phyloP scores from a whole-genome alignment of 768 basidiomycete species.

The Pisolithus albus region DNA sequence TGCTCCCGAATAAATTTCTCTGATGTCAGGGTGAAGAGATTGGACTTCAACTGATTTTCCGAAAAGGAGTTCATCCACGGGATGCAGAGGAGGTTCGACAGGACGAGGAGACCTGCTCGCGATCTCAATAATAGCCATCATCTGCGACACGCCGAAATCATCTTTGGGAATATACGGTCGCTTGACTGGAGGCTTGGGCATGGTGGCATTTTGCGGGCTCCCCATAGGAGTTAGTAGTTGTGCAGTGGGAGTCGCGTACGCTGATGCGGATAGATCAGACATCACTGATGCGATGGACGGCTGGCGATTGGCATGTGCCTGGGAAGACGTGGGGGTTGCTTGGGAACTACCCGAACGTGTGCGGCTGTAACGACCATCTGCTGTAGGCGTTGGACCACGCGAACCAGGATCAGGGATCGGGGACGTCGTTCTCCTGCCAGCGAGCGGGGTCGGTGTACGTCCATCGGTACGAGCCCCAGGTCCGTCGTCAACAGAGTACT shows the following conservation, averaged over 20 bases:
- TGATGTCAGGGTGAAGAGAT: conserved; percentile 60
- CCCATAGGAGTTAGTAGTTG: conserved; percentile 23
- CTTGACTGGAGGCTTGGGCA: conserved; percentile 32
- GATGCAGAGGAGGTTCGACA: conserved; percentile 39
- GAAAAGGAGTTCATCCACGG: conserved; percentile 70
- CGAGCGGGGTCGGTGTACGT: conserved; percentile 27
- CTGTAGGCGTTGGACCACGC: conserved; percentile 25
- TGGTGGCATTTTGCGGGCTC: conserved; percentile 11
- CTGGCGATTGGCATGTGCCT: conserved; percentile 39
- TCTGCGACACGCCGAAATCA: conserved; percentile 79
- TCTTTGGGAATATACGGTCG: conserved; percentile 56
- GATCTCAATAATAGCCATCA: conserved; percentile 84
- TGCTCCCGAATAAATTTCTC: conserved; percentile 62
- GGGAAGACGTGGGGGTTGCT: conserved; percentile 17
- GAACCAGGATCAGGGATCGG: conserved; percentile 16
- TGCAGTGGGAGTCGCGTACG: conserved; percentile 39
- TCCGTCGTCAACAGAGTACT: conserved; percentile 50
- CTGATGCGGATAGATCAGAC: conserved; percentile 46
- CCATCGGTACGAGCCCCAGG: conserved; percentile 8
- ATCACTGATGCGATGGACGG: conserved; percentile 71
- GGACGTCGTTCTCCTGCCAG: conserved; percentile 16
- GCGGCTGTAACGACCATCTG: conserved; percentile 7
- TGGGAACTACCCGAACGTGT: conserved; percentile 21
- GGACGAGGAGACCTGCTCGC: conserved; percentile 37
- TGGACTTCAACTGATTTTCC: conserved; percentile 56